A percentile compares a stretch with the other conserved stretches of the same genome.
Evolutionary conservation across 495 filamentous ascomycete species (phyloP).

Genomic region (Chaetomium fimeti): DNA sequence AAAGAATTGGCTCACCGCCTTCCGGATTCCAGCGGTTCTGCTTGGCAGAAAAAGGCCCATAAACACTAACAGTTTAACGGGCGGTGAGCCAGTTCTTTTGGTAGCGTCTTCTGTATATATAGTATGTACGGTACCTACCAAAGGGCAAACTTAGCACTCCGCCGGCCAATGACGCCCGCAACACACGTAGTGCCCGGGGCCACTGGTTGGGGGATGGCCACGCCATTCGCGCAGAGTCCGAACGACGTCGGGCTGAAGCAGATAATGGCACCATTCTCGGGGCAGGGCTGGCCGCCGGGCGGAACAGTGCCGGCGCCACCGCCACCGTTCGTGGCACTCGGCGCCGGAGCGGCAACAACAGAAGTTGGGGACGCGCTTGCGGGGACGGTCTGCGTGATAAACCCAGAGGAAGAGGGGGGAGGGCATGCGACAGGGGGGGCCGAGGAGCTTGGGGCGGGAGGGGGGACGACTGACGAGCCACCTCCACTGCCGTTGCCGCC

Average conservation of each 20-base stretch:
- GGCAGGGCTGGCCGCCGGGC: constrained; percentile 17
- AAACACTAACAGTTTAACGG: too few relatives aligned
- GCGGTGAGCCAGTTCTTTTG: too few relatives aligned
- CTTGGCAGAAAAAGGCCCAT: too few relatives aligned
- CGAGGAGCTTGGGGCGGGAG: neutral
- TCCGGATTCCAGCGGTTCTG: too few relatives aligned
- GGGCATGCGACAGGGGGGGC: neutral
- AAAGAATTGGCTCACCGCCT: too few relatives aligned
- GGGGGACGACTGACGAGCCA: neutral
- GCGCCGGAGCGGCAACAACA: neutral
- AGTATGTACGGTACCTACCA: neutral
- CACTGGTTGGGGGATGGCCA: constrained; percentile 21
- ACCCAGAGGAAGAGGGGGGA: neutral
- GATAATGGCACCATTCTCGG: constrained; percentile 21
- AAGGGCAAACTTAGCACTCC: constrained; percentile 15
- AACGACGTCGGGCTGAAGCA: constrained; percentile 23
- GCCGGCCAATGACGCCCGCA: constrained; percentile 13
- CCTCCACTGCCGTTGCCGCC: neutral
- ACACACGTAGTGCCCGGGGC: constrained; percentile 26
- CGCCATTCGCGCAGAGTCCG: constrained; percentile 26
- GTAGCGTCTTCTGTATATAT: too few relatives aligned
- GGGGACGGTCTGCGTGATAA: neutral
- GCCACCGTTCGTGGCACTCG: constrained; percentile 9
- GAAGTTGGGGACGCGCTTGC: neutral
- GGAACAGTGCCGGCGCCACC: constrained; percentile 5